A percentile compares a stretch with the other conserved stretches of the same genome.
phyloP scores from a whole-genome alignment of 805 yeast species.

The Candida takata region DNA sequence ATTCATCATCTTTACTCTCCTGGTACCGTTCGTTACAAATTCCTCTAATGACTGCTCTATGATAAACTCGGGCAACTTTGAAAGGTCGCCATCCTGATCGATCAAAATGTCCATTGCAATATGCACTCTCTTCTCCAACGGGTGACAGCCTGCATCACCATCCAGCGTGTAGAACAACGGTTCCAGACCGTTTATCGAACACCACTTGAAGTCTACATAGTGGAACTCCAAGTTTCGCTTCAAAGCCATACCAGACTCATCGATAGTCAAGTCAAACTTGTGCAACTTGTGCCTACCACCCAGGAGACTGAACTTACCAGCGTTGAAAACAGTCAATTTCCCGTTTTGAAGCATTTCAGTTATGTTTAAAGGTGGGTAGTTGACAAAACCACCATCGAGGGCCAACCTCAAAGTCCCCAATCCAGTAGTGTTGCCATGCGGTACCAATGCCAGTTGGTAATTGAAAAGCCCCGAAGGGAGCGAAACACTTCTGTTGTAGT shows the following conservation, averaged over 20 bases:
- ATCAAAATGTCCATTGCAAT: constrained; percentile 6
- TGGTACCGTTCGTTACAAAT: constrained; percentile 4
- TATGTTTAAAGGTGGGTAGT: constrained; percentile 49
- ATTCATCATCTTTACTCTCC: constrained; percentile 11
- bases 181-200: constrained; percentile 1
- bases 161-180: constrained; percentile 8
- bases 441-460: constrained; percentile 15
- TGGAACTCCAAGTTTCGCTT: constrained; percentile 45
- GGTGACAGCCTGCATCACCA: not conserved
- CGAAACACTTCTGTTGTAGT: constrained; percentile 5
- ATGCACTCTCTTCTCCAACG: constrained; percentile 6
- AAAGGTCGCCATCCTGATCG: not conserved
- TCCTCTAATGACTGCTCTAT: not conserved
- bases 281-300: constrained; percentile 3
- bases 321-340: constrained; percentile 40
- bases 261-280: constrained; percentile 27
- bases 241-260: constrained; percentile 47
- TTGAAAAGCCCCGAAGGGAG: constrained; percentile 17
- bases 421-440: constrained; percentile 26
- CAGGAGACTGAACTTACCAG: constrained; percentile 39
- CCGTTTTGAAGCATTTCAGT: constrained; percentile 50
- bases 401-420: constrained; percentile 41
- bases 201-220: constrained; percentile 31
- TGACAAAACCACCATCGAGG: constrained; percentile 1
- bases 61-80: not conserved